These are phyloP conservation scores for Seminavis robusta DNA, from an alignment of 108 stramenopile species.

Conservation along the genomic window DNA sequence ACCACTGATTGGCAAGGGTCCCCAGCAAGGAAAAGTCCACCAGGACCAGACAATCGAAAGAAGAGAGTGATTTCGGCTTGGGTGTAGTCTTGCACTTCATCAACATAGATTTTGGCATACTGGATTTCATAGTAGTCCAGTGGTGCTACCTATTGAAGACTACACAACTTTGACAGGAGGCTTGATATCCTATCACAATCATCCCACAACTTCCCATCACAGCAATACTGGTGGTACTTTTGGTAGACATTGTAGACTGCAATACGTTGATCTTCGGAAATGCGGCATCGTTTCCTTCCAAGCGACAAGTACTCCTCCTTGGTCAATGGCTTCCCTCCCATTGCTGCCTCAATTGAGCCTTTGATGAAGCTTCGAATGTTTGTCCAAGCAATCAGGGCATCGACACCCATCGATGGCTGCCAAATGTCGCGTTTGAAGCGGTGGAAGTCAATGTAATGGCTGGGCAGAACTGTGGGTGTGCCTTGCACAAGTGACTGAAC, in stretches of 20 bases:
- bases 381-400: slow-evolving; percentile 49
- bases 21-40: slow-evolving; percentile 47
- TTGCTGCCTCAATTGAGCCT: slow-evolving; percentile 56
- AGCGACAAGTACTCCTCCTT: slow-evolving; percentile 40
- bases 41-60: slow-evolving; percentile 39
- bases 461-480: no score
- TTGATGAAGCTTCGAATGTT: slow-evolving; percentile 58
- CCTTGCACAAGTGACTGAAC: no score
- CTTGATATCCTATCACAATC: slow-evolving; percentile 39
- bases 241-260: slow-evolving; percentile 32
- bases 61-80: slow-evolving; percentile 52
- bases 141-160: slow-evolving; percentile 3
- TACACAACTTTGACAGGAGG: slow-evolving; percentile 1
- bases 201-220: slow-evolving; percentile 40
- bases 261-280: slow-evolving; percentile 21
- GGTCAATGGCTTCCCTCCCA: slow-evolving; percentile 11
- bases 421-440: slow-evolving; percentile 36
- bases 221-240: slow-evolving; percentile 28
- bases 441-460: slow-evolving; percentile 23
- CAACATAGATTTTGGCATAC: slow-evolving; percentile 36
- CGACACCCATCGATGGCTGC: slow-evolving; percentile 2
- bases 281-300: slow-evolving; percentile 40
- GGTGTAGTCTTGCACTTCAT: slow-evolving; percentile 55
- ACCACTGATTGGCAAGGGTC: slow-evolving; percentile 61
- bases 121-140: not conserved